phyloP scores from a whole-genome alignment of 352 stramenopile genomes.

The Halophytophthora polymorphica region DNA sequence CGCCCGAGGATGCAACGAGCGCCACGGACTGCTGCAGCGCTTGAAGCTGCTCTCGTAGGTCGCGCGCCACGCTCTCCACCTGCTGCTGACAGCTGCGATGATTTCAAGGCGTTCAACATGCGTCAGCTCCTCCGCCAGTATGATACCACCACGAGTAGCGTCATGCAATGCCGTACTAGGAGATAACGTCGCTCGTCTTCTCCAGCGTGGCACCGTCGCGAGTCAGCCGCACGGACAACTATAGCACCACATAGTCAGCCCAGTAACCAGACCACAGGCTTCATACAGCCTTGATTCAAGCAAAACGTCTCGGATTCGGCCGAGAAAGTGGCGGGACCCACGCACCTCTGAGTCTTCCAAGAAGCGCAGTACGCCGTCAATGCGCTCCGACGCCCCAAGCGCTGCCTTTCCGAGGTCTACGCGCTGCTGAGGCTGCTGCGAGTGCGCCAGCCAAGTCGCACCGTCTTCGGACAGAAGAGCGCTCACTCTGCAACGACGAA shows the following conservation, averaged over 20 bases:
- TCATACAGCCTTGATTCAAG: too few relatives aligned
- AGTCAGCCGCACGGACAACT: slow-evolving; percentile 12
- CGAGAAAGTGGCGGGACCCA: not conserved
- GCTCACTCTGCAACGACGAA: slow-evolving; percentile 17
- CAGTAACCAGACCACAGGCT: too few relatives aligned
- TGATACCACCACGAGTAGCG: not conserved
- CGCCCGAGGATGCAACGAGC: not conserved
- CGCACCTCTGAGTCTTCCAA: slow-evolving; percentile 35
- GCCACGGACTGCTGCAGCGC: slow-evolving; percentile 20
- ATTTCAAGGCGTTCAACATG: not conserved
- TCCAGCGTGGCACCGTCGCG: slow-evolving; percentile 5
- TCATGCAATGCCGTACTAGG: slow-evolving; percentile 23
- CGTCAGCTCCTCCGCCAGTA: not conserved
- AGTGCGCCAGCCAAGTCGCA: slow-evolving; percentile 16
- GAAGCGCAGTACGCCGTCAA: slow-evolving; percentile 34
- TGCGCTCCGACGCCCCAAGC: slow-evolving; percentile 17
- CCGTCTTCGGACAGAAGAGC: slow-evolving; percentile 30
- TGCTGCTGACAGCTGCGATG: slow-evolving; percentile 32
- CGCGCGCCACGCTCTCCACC: slow-evolving; percentile 28
- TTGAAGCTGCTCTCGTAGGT: slow-evolving; percentile 32
- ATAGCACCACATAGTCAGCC: not conserved
- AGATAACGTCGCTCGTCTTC: slow-evolving; percentile 25
- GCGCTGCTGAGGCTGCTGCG: slow-evolving; percentile 13
- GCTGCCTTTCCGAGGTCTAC: slow-evolving; percentile 29
- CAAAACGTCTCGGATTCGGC: not conserved